These are phyloP conservation scores for Haematococcus lacustris DNA, from an alignment of 139 green algal genomes.

Conservation along the genomic window DNA sequence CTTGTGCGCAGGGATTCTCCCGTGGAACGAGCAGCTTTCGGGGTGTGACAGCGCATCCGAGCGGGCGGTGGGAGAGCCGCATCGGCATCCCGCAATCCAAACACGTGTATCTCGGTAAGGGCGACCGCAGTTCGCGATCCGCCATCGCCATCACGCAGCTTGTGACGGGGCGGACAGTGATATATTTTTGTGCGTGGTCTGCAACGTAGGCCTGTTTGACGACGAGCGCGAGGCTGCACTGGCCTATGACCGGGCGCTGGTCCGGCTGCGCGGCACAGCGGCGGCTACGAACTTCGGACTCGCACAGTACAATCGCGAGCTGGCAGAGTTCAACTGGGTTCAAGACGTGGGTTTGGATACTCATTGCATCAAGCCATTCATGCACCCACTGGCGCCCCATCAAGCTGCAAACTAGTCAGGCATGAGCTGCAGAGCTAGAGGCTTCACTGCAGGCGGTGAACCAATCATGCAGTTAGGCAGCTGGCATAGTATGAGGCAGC, in stretches of 20 bases:
- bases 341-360: too few relatives aligned
- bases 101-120: slow-evolving; percentile 82
- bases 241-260: slow-evolving; percentile 66
- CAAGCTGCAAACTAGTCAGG: too few relatives aligned
- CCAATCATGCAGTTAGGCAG: too few relatives aligned
- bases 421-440: too few relatives aligned
- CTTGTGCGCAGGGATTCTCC: slow-evolving; percentile 74
- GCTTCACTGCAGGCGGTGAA: too few relatives aligned
- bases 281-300: slow-evolving; percentile 30
- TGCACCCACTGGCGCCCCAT: too few relatives aligned
- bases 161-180: too few relatives aligned
- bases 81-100: slow-evolving; percentile 81
- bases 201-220: slow-evolving; percentile 7
- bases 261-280: slow-evolving; percentile 26
- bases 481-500: too few relatives aligned
- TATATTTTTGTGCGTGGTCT: too few relatives aligned
- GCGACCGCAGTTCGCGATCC: too few relatives aligned
- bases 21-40: slow-evolving; percentile 71
- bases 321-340: slow-evolving; percentile 19
- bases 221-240: slow-evolving; percentile 18
- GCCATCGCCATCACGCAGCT: too few relatives aligned
- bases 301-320: slow-evolving; percentile 11
- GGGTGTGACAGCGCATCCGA: slow-evolving; percentile 79
- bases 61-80: slow-evolving; percentile 75
- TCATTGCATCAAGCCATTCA: too few relatives aligned